phyloP scores from a whole-genome alignment of 495 filamentous ascomycete species.

The Penicillium pulvis region DNA sequence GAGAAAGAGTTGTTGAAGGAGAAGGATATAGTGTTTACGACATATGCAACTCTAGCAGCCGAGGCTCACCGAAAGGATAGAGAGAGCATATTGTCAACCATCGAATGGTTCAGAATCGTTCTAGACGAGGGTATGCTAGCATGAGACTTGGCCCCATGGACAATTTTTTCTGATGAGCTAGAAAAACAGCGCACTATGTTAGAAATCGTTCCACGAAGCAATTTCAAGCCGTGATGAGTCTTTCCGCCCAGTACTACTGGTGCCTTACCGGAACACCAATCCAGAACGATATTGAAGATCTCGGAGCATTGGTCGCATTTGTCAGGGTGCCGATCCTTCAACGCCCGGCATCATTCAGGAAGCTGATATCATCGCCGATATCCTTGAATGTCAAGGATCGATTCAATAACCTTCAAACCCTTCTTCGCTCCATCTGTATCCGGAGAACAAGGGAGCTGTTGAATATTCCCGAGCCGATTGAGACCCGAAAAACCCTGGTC shows the following conservation, averaged over 20 bases:
- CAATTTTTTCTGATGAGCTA: neutral
- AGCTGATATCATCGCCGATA: constrained; percentile 4
- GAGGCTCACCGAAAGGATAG: neutral
- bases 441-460: neutral
- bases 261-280: constrained; percentile 10
- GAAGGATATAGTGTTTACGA: neutral
- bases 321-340: constrained; percentile 6
- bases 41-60: neutral
- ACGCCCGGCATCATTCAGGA: constrained; percentile 4
- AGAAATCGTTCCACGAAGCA: constrained; percentile 10
- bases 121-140: neutral
- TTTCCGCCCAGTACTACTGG: constrained; percentile 6
- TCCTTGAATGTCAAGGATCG: neutral
- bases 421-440: neutral
- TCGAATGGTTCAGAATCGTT: neutral
- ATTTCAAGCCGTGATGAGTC: constrained; percentile 1
- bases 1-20: neutral
- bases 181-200: neutral
- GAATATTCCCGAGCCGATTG: neutral
- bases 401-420: neutral
- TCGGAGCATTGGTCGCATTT: constrained; percentile 5
- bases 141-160: neutral
- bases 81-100: neutral
- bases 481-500: neutral
- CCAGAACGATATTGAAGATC: constrained; percentile 9